Base-by-base conservation (phyloP, 768 basidiomycete species). In the Candolleomyces aberdarensis region DNA sequence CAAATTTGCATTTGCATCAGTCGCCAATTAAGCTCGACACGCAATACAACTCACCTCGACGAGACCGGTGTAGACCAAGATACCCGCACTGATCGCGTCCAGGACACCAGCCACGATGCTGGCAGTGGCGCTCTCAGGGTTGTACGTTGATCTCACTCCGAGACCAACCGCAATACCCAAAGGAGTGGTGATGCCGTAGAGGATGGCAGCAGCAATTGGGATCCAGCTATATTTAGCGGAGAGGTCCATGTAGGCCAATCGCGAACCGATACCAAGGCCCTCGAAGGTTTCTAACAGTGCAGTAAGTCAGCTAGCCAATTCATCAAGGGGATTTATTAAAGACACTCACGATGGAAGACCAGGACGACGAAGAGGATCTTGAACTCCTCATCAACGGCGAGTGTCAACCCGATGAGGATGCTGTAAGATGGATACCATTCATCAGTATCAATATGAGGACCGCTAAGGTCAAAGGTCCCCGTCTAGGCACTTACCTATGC, bases 251-350 rank as follows among this genome's bases (percentile, higher is more conserved):
- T 80, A 86, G 1, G 96, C 93, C 11, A 98, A 78, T 9, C 96
- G 91, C 0, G 94, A 88, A 9, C 96, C 96, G 20, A 98, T 78
- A 71, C 94, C 96, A 49, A 98, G 83, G 20, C 95, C 96, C 72
- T 98, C 96, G 68, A 98, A 98, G 47, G 84, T 90, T 82, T 96
- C 92, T 94, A 68, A 7, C 36, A 47, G 20, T 50, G 2, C 26
- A 11, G 19, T 3, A 44, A 53, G 10, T 46, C n/a, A 50, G 20
- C 49, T 54, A 0, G 49, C 44, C 1, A 43, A 26, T 6, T 15
- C 20, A 60, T 17, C 44, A 31, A 29, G 13, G 22, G 17, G n/a
- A 60, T 31, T 11, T 31, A 3, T 36, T 2, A 36, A 5, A 36
- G 36, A 19, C 17, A 84, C 91, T 69, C 71, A 94, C 94, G 96